Base-by-base conservation (phyloP, 148 eudicot species). In the Simmondsia chinensis region DNA sequence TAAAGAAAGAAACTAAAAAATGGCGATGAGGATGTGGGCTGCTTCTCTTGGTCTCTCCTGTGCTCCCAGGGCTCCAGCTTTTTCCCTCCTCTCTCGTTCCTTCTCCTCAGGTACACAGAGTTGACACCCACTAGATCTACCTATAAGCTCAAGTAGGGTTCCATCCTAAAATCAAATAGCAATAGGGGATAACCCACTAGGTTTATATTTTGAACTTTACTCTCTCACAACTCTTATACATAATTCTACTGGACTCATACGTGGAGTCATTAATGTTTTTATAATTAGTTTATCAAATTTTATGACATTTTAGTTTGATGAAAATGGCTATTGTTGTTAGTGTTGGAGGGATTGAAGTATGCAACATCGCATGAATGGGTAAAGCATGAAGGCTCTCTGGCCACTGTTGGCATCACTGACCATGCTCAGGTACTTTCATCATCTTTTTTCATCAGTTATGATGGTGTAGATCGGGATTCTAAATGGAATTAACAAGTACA, bases 21-120 rank as follows among this genome's bases (percentile, higher is more conserved):
- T 84, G 97, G 95, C 97, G 9, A 66, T 89, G 48, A 84, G 95
- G 76, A 57, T 82, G 69, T 89, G 95, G 96, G 96, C 96, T 61
- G 81, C 95, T 66, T 89, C 97, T 13, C 76, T 89, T 2, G 74
- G 69, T 36, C 48, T 89, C 64, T 76, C 97, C 16, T 47, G 63
- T 60, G 63, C 76, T 30, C 60, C 73, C 48, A 72, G 39, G 45
- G 25, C 73, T 33, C 73, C 19, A 10, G 36, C 57, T 65, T 69
- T 40, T 21, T 70, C 25, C 79, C 91, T 58, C 6, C 69, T 88
- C 58, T 80, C 82, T n/a, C 66, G 87, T 72, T 75, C 75, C 75
- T 84, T 89, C 70, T 84, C 95, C 16, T 52, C 87, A 39, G 95
- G 97, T 88, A 68, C n/a, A n/a, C n/a, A n/a, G n/a, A n/a, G n/a